These are phyloP conservation scores for Entamoeba invadens DNA, from an alignment of 208 protist species.

Conservation along the genomic window DNA sequence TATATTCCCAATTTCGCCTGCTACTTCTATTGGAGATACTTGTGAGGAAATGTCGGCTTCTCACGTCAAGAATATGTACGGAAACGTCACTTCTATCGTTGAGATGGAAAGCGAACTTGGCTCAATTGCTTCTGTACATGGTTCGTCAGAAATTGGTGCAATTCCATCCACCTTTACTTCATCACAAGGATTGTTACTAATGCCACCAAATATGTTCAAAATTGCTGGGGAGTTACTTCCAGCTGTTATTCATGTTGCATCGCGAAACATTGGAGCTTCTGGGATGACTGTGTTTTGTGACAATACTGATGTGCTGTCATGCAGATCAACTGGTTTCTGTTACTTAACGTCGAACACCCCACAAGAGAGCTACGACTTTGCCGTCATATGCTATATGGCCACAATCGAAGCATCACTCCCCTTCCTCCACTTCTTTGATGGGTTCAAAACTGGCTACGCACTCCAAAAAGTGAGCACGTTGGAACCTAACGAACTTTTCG, in stretches of 20 bases:
- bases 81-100: neutral
- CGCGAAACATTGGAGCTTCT: slow-evolving; percentile 29
- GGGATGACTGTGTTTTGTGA: slow-evolving; percentile 14
- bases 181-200: slow-evolving; percentile 49
- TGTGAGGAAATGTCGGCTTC: neutral
- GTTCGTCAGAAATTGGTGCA: slow-evolving; percentile 23
- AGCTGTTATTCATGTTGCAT: slow-evolving; percentile 45
- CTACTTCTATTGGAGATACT: slow-evolving; percentile 12
- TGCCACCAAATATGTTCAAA: slow-evolving; percentile 56
- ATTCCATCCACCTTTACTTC: slow-evolving; percentile 44
- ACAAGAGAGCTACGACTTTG: neutral
- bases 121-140: slow-evolving; percentile 32
- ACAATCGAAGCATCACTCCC: slow-evolving; percentile 1
- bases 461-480: neutral
- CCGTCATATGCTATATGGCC: slow-evolving; percentile 6
- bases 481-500: neutral
- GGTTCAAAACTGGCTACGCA: slow-evolving; percentile 11
- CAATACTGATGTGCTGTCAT: slow-evolving; percentile 17
- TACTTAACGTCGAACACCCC: neutral
- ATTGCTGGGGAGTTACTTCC: slow-evolving; percentile 49
- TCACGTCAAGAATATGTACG: slow-evolving; percentile 6
- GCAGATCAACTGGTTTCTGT: too few relatives aligned
- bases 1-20: slow-evolving; percentile 58
- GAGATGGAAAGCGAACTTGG: slow-evolving; percentile 16
- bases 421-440: slow-evolving; percentile 23